Evolutionary conservation across 2,329 filamentous ascomycete species (phyloP).

Genomic region (Aureobasidium uvarum): DNA sequence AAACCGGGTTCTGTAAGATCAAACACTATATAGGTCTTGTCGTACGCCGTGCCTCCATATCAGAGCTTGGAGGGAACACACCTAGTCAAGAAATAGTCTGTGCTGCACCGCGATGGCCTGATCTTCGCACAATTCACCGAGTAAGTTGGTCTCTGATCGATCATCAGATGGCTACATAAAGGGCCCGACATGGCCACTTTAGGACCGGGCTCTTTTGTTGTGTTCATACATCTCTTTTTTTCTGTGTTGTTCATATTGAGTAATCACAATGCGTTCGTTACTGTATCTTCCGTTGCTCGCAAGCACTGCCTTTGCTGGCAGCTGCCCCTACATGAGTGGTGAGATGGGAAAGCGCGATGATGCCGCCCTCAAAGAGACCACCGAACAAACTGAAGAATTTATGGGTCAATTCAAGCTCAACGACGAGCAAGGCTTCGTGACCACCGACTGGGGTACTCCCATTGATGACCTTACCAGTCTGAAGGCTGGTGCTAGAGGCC

Average conservation of each 20-base stretch:
- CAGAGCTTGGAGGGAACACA: slow-evolving; percentile 5
- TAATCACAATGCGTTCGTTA: slow-evolving; percentile 12
- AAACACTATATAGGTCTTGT: slow-evolving; percentile 18
- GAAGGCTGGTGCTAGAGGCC: slow-evolving; percentile 46
- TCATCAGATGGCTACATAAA: not conserved
- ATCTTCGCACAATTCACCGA: not conserved
- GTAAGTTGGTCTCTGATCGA: not conserved
- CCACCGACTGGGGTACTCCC: slow-evolving; percentile 27
- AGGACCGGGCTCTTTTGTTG: not conserved
- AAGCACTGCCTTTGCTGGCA: slow-evolving; percentile 23
- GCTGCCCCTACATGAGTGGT: slow-evolving; percentile 23
- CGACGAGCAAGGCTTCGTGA: slow-evolving; percentile 24
- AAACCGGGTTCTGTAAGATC: slow-evolving; percentile 10
- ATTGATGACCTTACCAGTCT: slow-evolving; percentile 25
- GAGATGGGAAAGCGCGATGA: slow-evolving; percentile 19
- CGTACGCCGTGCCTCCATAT: slow-evolving; percentile 5
- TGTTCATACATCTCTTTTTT: not conserved
- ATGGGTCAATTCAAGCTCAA: slow-evolving; percentile 26
- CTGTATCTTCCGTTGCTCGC: slow-evolving; percentile 2
- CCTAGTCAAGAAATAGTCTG: slow-evolving; percentile 11
- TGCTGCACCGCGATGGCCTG: slow-evolving; percentile 12
- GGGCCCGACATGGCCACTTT: not conserved
- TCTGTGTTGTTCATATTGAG: not conserved
- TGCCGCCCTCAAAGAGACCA: slow-evolving; percentile 5
- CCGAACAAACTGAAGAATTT: slow-evolving; percentile 20